Evolutionary conservation across 345 rosid species (phyloP).

Genomic region (Draba incana): DNA sequence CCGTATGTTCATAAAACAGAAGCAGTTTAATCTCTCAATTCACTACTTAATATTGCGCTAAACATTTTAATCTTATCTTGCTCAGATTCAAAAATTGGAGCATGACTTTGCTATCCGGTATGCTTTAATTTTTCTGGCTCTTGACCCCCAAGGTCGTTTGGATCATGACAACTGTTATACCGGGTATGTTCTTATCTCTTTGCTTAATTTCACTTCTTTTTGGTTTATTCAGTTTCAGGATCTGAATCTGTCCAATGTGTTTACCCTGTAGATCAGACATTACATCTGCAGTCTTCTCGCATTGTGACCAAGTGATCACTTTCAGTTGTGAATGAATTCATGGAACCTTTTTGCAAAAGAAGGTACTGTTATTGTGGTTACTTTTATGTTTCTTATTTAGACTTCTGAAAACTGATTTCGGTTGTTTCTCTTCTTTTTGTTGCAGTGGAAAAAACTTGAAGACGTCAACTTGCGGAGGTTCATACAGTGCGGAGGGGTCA

Average conservation of each 20-base stretch:
- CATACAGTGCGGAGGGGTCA: constrained; percentile 82
- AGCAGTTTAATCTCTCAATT: neutral
- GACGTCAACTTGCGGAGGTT: too few relatives aligned
- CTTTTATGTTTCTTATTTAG: neutral
- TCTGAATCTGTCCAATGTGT: constrained; percentile 4
- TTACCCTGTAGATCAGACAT: constrained; percentile 66
- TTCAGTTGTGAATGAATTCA: constrained; percentile 72
- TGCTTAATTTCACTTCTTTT: constrained; percentile 1
- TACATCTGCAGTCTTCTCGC: too few relatives aligned
- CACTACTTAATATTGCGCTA: neutral
- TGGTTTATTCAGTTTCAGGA: neutral
- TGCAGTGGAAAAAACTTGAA: constrained; percentile 71
- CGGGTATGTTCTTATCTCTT: constrained; percentile 59
- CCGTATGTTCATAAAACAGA: constrained; percentile 63
- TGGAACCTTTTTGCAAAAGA: constrained; percentile 54
- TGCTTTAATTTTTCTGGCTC: too few relatives aligned
- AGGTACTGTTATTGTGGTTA: constrained; percentile 44
- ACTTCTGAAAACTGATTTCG: constrained; percentile 19
- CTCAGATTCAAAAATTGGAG: constrained; percentile 90
- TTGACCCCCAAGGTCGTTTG: constrained; percentile 76
- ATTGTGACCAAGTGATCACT: constrained; percentile 80
- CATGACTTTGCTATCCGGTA: too few relatives aligned
- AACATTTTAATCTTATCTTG: constrained; percentile 9
- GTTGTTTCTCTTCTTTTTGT: too few relatives aligned
- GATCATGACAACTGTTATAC: constrained; percentile 94